Evolutionary conservation across 2,329 filamentous ascomycete genomes (phyloP).

Genomic region (Talaromyces piceae): DNA sequence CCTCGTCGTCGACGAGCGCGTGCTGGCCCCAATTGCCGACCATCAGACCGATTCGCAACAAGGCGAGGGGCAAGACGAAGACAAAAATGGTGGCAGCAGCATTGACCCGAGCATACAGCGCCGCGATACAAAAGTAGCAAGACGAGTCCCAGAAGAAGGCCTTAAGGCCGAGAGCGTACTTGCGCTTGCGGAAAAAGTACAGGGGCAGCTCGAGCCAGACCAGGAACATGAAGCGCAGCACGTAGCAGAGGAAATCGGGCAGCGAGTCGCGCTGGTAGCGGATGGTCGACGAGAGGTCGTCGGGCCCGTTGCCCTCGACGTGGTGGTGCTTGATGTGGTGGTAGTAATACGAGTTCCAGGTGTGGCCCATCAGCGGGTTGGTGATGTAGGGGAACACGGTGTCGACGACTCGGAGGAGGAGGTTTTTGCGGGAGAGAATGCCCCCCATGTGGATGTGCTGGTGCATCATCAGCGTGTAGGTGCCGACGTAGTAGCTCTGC

Average conservation of each 20-base stretch:
- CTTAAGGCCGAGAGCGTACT: constrained; percentile 47
- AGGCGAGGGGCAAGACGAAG: constrained; percentile 57
- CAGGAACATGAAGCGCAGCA: constrained; percentile 65
- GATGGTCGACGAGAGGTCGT: constrained; percentile 68
- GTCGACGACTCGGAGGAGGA: constrained; percentile 52
- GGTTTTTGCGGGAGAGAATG: constrained; percentile 51
- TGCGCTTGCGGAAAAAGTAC: constrained; percentile 63
- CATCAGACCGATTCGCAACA: constrained; percentile 67
- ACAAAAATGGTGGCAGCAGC: constrained; percentile 55
- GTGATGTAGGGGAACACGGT: constrained; percentile 62
- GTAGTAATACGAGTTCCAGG: constrained; percentile 79
- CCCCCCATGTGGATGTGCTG: constrained; percentile 76
- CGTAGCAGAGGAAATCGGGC: constrained; percentile 61
- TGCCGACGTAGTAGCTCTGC: constrained; percentile 61
- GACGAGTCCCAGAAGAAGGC: constrained; percentile 54
- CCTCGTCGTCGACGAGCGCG: constrained; percentile 66
- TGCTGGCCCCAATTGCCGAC: constrained; percentile 81
- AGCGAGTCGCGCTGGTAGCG: constrained; percentile 66
- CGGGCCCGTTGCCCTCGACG: constrained; percentile 70
- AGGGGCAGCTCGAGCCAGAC: constrained; percentile 67
- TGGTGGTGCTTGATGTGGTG: constrained; percentile 84
- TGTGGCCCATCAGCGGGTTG: constrained; percentile 73
- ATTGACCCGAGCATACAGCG: constrained; percentile 34
- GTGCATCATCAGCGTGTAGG: constrained; percentile 76
- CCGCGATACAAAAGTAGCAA: constrained; percentile 38